These are phyloP conservation scores for Laguncularia racemosa DNA, from an alignment of 345 rosid genomes.

Conservation along the genomic window DNA sequence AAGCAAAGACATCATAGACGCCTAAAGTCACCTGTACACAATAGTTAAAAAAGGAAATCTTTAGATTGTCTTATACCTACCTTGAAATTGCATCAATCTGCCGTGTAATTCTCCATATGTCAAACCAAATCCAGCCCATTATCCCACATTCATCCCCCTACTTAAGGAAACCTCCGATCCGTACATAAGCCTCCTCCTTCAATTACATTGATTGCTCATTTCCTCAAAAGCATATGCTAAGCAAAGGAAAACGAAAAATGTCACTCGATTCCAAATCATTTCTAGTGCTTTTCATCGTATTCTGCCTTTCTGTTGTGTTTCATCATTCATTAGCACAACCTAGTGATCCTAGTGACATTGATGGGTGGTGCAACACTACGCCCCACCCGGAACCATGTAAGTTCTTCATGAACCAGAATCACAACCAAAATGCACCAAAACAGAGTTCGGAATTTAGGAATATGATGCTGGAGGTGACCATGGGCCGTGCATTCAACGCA, in stretches of 20 bases:
- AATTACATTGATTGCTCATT: background rate
- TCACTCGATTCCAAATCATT: too few species aligned
- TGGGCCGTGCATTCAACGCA: slow-evolving; percentile 37
- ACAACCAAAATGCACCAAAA: slow-evolving; percentile 19
- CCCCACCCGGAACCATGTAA: slow-evolving; percentile 74
- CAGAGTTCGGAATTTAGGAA: slow-evolving; percentile 44
- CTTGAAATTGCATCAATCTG: slow-evolving; percentile 23
- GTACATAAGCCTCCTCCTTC: slow-evolving; percentile 12
- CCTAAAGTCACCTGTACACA: too few species aligned
- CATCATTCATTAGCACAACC: slow-evolving; percentile 10
- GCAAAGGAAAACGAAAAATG: too few species aligned
- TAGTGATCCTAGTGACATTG: slow-evolving; percentile 14
- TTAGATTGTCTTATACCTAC: background rate
- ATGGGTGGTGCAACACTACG: slow-evolving; percentile 68
- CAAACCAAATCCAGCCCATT: slow-evolving; percentile 13
- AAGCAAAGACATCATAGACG: too few species aligned
- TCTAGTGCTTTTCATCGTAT: too few species aligned
- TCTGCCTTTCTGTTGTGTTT: background rate
- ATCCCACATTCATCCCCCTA: background rate
- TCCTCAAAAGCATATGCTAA: too few species aligned
- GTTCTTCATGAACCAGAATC: slow-evolving; percentile 27
- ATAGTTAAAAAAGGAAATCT: too few species aligned
- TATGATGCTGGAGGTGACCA: slow-evolving; percentile 40
- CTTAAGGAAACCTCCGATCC: slow-evolving; percentile 11
- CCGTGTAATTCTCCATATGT: slow-evolving; percentile 10